These are phyloP conservation scores for Nannizziopsis arthrosporioides DNA, from an alignment of 2,329 filamentous ascomycete species.

Conservation along the genomic window DNA sequence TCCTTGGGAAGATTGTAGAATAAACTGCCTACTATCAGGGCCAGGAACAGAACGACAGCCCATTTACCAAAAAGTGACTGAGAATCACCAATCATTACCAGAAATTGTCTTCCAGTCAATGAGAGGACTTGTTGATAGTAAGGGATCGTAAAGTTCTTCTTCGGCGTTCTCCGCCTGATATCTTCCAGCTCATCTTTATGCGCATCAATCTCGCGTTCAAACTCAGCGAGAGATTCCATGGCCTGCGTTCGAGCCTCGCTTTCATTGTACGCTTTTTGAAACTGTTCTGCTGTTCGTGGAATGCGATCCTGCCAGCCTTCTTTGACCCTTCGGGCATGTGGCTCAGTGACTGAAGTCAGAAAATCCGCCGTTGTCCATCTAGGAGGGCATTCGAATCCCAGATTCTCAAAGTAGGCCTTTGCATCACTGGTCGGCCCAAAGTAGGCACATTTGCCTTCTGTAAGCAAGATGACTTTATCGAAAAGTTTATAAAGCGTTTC, in stretches of 20 bases:
- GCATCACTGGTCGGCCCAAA: conserved; percentile 55
- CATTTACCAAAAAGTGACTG: conserved; percentile 42
- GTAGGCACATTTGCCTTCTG: conserved; percentile 59
- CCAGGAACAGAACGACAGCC: conserved; percentile 37
- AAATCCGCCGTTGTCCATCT: conserved; percentile 66
- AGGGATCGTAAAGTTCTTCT: conserved; percentile 43
- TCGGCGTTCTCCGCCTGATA: conserved; percentile 29
- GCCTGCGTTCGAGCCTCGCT: conserved; percentile 37
- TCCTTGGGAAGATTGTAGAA: conserved; percentile 45
- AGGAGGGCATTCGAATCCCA: conserved; percentile 61
- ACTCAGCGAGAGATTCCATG: conserved; percentile 41
- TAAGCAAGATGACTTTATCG: conserved; percentile 57
- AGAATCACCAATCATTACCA: conserved; percentile 45
- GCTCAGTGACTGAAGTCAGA: conserved; percentile 58
- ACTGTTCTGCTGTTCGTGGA: conserved; percentile 45
- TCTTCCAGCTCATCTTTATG: conserved; percentile 33
- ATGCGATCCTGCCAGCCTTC: conserved; percentile 47
- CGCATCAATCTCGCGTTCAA: conserved; percentile 39
- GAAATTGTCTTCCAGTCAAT: conserved; percentile 44
- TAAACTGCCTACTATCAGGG: conserved; percentile 38
- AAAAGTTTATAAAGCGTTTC: conserved; percentile 45
- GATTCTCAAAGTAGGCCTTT: conserved; percentile 54
- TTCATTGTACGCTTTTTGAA: conserved; percentile 41
- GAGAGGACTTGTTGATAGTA: conserved; percentile 42
- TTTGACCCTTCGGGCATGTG: conserved; percentile 46